Percentiles rank a stretch among this genome's conserved stretches.
These are phyloP conservation scores for sorghum (Sorghum bicolor) DNA, from an alignment of 176 grass and related monocot species.

Conservation along the genomic window Sorghum_bicolor_NCBIv3 NC_012872.2:61684501-61685000, in stretches of 20 bases:
- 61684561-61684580: not conserved
- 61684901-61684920: not conserved
- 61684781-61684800: constrained; percentile 68
- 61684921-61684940: not conserved
- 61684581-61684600: not conserved
- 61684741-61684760: constrained; percentile 37
- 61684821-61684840: not conserved
- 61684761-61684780: constrained; percentile 96
- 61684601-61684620: constrained; percentile 9
- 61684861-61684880: not conserved
- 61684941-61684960: not conserved
- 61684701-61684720: constrained; percentile 65
- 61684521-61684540: constrained; percentile 58
- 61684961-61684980: not conserved
- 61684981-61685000: too few species aligned
- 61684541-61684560: not conserved
- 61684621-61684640: constrained; percentile 25
- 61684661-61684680: constrained; percentile 35
- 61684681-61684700: constrained; percentile 48
- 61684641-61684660: constrained; percentile 41
- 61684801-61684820: constrained; percentile 52
- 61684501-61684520: not conserved
- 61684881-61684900: not conserved
- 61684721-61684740: constrained; percentile 40
- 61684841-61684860: not conserved